Evolutionary conservation across 306 rosid species (phyloP), one percentile per base, ranked within the genome.

Genomic region (Vigna nakashimae): DNA sequence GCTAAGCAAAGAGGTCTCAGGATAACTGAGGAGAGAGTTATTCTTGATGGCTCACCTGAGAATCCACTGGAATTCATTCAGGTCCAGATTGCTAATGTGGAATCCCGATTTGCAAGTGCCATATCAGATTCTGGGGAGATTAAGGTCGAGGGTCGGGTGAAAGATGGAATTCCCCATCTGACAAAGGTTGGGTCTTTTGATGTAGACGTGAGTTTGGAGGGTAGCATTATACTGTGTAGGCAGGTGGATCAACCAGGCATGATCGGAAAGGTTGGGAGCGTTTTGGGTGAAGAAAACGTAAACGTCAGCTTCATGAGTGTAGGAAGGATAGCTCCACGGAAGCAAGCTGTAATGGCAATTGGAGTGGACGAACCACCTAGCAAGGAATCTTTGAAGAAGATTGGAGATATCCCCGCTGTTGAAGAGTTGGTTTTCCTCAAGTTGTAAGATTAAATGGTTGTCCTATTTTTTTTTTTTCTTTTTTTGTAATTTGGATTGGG

Each of bases 211-310:
- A 92, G 96, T 77, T 79, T 92, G 91, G 99, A 96, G 81, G 98
- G 98, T 53, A 96, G 86, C 84, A 87, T 96, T 46, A 88, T 96
- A 12, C 91, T 96, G 13, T 96, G 99, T 79, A 88, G 98, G 77
- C 99, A 96, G 88, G 99, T 96, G 6, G 98, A 96, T 89, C 98
- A 96, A 76, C 99, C 99, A 0, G 99, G 98, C 56, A 90, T 96
- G 91, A 96, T 96, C 12, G 98, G 98, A 80, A 82, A 26, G 77
- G 97, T 96, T 28, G 98, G 98, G 42, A 91, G 93, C 84, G 72
- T 96, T 73, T 80, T 96, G 79, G 99, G 98, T 28, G 78, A 92
- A 69, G 99, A 91, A 83, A 96, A 92, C 81, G 97, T 96, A 77
- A 92, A 96, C 46, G 99, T 96, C 20, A 92, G 99, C 77, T 96